phyloP scores from a whole-genome alignment of 1,139 yeast genomes.

The Kluyveromyces marxianus region DNA sequence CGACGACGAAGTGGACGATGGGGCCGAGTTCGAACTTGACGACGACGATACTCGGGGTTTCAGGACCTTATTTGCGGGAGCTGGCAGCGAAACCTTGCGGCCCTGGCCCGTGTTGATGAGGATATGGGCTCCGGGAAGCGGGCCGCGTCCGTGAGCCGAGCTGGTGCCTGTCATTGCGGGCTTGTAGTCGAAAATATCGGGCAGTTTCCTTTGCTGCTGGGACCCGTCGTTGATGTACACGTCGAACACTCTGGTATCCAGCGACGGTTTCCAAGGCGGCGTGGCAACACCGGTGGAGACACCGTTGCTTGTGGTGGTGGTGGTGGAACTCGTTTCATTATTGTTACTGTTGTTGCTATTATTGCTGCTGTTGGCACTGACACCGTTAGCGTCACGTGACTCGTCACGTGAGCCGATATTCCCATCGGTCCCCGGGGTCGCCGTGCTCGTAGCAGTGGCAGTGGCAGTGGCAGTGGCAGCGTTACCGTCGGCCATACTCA shows the following conservation, averaged over 20 bases:
- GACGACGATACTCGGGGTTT: not conserved
- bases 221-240: slow-evolving; percentile 19
- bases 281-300: not conserved
- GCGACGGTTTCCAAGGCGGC: slow-evolving; percentile 9
- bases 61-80: slow-evolving; percentile 3
- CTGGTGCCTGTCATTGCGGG: not conserved
- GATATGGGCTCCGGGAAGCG: not conserved
- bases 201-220: slow-evolving; percentile 14
- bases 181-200: slow-evolving; percentile 10
- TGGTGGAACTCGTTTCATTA: not conserved
- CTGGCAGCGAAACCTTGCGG: slow-evolving; percentile 5
- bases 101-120: slow-evolving; percentile 9
- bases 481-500: too few relatives aligned
- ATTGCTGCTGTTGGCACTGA: too few relatives aligned
- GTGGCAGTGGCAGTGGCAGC: too few relatives aligned
- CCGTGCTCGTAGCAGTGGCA: too few relatives aligned
- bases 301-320: not conserved
- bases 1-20: too few relatives aligned
- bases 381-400: too few relatives aligned
- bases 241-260: slow-evolving; percentile 22
- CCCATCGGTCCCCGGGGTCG: too few relatives aligned
- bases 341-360: too few relatives aligned
- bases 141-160: not conserved
- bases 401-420: too few relatives aligned
- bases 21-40: too few relatives aligned